Evolutionary conservation across 768 basidiomycete genomes (phyloP).

Genomic region (Kockovaella imperatae): DNA sequence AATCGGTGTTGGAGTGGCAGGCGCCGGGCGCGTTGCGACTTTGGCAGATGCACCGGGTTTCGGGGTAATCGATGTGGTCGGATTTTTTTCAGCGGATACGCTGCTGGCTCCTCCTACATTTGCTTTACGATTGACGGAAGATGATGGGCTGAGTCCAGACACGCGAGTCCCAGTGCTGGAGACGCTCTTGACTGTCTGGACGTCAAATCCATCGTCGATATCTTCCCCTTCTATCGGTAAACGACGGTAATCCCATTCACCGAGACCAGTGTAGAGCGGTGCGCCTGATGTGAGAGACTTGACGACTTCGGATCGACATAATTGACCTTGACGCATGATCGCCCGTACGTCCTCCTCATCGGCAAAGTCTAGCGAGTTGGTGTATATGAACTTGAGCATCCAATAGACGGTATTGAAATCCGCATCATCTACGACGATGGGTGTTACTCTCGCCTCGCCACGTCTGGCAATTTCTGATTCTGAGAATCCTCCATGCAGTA

Average conservation of each 20-base stretch:
- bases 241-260: conserved; percentile 64
- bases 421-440: conserved; percentile 66
- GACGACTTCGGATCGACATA: conserved; percentile 55
- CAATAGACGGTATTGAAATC: conserved; percentile 72
- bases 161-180: conserved; percentile 10
- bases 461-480: conserved; percentile 49
- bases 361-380: conserved; percentile 65
- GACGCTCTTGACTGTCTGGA: conserved; percentile 12
- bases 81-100: too few species aligned
- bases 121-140: conserved; percentile 1
- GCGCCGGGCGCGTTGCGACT: too few species aligned
- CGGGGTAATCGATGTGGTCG: too few species aligned
- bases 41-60: too few species aligned
- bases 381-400: conserved; percentile 63
- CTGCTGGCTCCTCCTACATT: too few species aligned
- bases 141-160: background rate
- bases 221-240: conserved; percentile 46
- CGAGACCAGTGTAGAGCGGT: conserved; percentile 49
- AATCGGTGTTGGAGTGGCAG: too few species aligned
- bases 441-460: conserved; percentile 55
- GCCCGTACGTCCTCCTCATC: conserved; percentile 61
- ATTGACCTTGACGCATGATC: conserved; percentile 61
- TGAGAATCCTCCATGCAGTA: conserved; percentile 64
- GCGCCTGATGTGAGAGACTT: conserved; percentile 49
- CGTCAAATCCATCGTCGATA: conserved; percentile 34